Evolutionary conservation across 2,329 filamentous ascomycete species (phyloP).

Genomic region (Epichloe elymi): DNA sequence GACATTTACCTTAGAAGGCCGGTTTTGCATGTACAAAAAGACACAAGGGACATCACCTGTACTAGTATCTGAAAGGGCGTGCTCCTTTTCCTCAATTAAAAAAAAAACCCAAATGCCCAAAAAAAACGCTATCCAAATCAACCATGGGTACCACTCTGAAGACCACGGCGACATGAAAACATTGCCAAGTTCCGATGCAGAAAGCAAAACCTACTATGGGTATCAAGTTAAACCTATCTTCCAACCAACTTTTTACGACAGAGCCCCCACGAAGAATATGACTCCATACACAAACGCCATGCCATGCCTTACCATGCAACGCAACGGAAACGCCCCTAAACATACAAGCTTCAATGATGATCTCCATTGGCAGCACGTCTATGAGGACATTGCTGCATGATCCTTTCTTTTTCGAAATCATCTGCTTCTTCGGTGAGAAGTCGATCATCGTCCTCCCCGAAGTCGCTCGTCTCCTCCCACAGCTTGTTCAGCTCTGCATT

Average conservation of each 20-base stretch:
- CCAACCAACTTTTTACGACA: background rate
- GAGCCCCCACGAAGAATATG: conserved; percentile 1
- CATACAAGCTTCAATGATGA: conserved; percentile 9
- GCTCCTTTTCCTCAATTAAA: background rate
- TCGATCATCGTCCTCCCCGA: conserved; percentile 75
- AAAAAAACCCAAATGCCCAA: background rate
- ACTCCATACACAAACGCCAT: conserved; percentile 10
- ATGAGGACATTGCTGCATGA: conserved; percentile 28
- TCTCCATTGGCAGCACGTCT: conserved; percentile 19
- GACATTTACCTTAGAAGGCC: conserved; percentile 19
- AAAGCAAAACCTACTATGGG: conserved; percentile 9
- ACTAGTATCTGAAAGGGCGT: conserved; percentile 20
- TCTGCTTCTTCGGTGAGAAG: conserved; percentile 59
- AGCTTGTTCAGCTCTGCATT: conserved; percentile 64
- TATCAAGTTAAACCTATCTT: conserved; percentile 16
- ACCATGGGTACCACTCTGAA: background rate
- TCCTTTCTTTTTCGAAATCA: conserved; percentile 32
- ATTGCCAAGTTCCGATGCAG: background rate
- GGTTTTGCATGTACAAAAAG: conserved; percentile 25
- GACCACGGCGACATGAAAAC: background rate
- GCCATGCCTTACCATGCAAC: conserved; percentile 14
- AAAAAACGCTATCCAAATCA: background rate
- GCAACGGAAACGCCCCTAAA: background rate
- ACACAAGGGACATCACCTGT: conserved; percentile 14
- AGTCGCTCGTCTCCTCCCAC: conserved; percentile 78